Base-by-base conservation (phyloP, 2,329 filamentous ascomycete genomes). In the Tolypocladium sp. region DNA sequence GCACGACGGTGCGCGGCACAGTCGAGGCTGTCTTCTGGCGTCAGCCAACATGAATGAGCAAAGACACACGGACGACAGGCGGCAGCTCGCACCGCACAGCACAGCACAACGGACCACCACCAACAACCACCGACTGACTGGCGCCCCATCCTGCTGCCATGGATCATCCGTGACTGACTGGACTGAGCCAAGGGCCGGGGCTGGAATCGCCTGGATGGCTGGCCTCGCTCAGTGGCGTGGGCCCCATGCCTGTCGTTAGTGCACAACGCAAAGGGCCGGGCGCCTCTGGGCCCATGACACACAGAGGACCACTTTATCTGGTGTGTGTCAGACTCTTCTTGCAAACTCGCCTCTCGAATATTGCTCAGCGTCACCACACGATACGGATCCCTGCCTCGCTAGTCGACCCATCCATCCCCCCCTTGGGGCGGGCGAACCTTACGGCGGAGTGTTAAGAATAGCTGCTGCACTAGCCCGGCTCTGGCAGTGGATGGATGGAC, bases 361-460 rank as follows among this genome's bases (percentile, higher is more conserved):
- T 79, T 78, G 73, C 75, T 70, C 74, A 72, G 74, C 76, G 72
- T 76, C 75, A 77, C 75, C 72, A 72, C 72, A 64, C 61, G 63
- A 65, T 27, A 63, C 65, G 57, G 65, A 71, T 70, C 70, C 70
- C 65, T 71, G 70, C 61, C 49, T 61, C 63, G 59, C 61, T 68
- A 68, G 70, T 65, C 60, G 65, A 68, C 67, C 62, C 66, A 56
- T 56, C 63, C 65, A 37, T 33, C 63, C 65, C 55, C 40, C 33
- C 52, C 41, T 40, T 52, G 20, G 49, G 64, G 65, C 68, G 67
- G 66, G 68, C 69, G 66, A 74, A 70, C 66, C 67, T 71, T 74
- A 65, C 64, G 61, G 62, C 64, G 65, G 67, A 66, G 65, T 12
- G 64, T 71, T 73, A 76, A 77, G 74, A 78, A 78, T 77, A 78